Base-by-base conservation (phyloP, 163 green algal genomes). In the Scenedesmus sp. region DNA sequence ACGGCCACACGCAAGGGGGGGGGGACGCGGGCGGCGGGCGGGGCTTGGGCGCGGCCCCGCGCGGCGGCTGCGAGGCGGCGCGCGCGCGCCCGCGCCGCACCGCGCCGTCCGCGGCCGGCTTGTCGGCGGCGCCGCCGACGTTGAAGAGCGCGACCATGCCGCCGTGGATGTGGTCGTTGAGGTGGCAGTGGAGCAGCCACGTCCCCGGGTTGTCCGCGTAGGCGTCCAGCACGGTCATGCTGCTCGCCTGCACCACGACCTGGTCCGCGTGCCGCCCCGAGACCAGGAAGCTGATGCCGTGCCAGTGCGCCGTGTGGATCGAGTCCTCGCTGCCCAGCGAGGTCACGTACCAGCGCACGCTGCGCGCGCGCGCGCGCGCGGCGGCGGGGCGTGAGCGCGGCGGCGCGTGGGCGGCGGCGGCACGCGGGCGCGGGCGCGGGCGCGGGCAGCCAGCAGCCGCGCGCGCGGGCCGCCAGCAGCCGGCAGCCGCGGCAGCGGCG, bases 241-340 rank as follows among this genome's bases (percentile, higher is more conserved):
- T 39, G 64, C 53, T 71, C 39, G 64, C 33, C 28, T 70, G 65
- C 13, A 80, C 71, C 20, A 63, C 50, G 72, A 84, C 75, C 60
- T 88, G 79, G 72, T 91, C 86, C 54, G 86, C 71, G 33, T 77
- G 45, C 47, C 85, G 69, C 22, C 72, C 67, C 15, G 54, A 84
- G 76, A 56, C 26, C 34, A 70, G 80, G 18, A 62, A 94, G 0
- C 66, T 69, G 54, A 91, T 89, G 67, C 90, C 92, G 62, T 95
- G 90, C 87, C 90, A 92, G 83, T 96, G 91, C 39, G 86, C 86
- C 77, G 89, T 94, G 86, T 96, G 92, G 44, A 95, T 70, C 58
- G 86, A 84, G 1, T 92, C 88, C 70, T 91, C 87, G 28, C 78
- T 90, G 69, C 92, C 92, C 26, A 95, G 75, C 22, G 86, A 70